Percentiles rank a stretch among this genome's conserved stretches.
These are phyloP conservation scores for Jaapia argillacea DNA, from an alignment of 768 basidiomycete genomes.

Conservation along the genomic window DNA sequence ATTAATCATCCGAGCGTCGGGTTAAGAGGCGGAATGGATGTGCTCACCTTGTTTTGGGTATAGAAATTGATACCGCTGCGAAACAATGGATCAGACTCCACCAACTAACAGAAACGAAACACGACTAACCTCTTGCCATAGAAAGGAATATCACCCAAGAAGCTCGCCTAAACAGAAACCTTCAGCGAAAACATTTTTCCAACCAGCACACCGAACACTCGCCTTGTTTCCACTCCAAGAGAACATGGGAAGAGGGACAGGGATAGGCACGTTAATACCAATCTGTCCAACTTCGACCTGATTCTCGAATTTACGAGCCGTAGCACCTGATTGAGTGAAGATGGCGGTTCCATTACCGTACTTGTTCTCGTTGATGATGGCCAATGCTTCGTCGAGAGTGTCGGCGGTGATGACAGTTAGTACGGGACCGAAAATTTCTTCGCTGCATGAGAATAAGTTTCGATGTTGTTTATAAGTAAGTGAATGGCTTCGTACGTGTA, in stretches of 20 bases:
- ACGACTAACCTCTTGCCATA: constrained; percentile 70
- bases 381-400: constrained; percentile 83
- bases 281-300: constrained; percentile 87
- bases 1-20: not conserved
- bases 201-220: constrained; percentile 1
- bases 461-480: no score
- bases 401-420: constrained; percentile 70
- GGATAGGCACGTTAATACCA: constrained; percentile 88
- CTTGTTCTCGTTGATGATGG: constrained; percentile 79
- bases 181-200: not conserved
- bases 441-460: constrained; percentile 34
- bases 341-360: constrained; percentile 95
- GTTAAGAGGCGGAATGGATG: no score
- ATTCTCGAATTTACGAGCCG: constrained; percentile 86
- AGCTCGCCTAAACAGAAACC: constrained; percentile 40
- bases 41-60: constrained; percentile 81
- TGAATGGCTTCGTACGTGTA: constrained; percentile 50
- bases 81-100: constrained; percentile 2
- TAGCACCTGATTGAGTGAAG: constrained; percentile 94
- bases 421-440: constrained; percentile 95
- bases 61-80: constrained; percentile 87
- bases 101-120: not conserved
- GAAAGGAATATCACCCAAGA: constrained; percentile 81
- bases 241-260: constrained; percentile 92
- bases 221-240: constrained; percentile 94